phyloP scores from a whole-genome alignment of 1,139 yeast genomes.

The Scheffersomyces illinoinensis region DNA sequence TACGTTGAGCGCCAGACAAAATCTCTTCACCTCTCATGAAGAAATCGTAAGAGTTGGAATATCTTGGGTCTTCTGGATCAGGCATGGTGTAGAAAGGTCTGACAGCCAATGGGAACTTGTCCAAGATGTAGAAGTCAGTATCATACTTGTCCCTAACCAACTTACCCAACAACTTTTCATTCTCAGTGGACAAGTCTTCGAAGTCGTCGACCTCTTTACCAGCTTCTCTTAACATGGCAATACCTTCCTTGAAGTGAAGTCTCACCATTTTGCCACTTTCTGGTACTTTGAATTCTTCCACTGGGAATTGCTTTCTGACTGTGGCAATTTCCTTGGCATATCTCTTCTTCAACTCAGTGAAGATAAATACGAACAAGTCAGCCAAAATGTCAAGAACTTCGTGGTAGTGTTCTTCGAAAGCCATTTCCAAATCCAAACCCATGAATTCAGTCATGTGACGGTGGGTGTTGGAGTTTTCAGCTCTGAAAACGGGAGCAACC shows the following conservation, averaged over 20 bases:
- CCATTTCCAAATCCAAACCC: slow-evolving; percentile 97
- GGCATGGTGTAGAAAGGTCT: slow-evolving; percentile 99
- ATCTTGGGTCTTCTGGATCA: slow-evolving; percentile 84
- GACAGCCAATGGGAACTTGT: slow-evolving; percentile 93
- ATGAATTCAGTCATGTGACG: slow-evolving; percentile 99
- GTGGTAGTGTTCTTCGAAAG: slow-evolving; percentile 96
- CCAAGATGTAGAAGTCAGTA: slow-evolving; percentile 96
- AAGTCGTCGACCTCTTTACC: slow-evolving; percentile 82
- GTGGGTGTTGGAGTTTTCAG: slow-evolving; percentile 98
- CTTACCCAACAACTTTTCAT: slow-evolving; percentile 90
- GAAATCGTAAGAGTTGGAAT: slow-evolving; percentile 96
- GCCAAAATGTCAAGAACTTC: slow-evolving; percentile 85
- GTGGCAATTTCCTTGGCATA: slow-evolving; percentile 81
- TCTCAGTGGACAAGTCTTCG: slow-evolving; percentile 91
- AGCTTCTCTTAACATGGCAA: slow-evolving; percentile 76
- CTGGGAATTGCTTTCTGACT: slow-evolving; percentile 95
- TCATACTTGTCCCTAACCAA: slow-evolving; percentile 90
- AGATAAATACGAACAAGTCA: slow-evolving; percentile 86
- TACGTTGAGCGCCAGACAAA: slow-evolving; percentile 98
- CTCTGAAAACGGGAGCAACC: slow-evolving; percentile 97
- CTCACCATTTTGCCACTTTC: slow-evolving; percentile 87
- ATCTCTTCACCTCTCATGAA: slow-evolving; percentile 99
- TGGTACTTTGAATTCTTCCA: slow-evolving; percentile 94
- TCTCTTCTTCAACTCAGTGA: slow-evolving; percentile 77
- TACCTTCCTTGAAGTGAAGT: slow-evolving; percentile 87